Evolutionary conservation across 176 grass and related monocot genomes (phyloP), one percentile per base, ranked within the genome.

Genomic region (Leersia perrieri): DNA sequence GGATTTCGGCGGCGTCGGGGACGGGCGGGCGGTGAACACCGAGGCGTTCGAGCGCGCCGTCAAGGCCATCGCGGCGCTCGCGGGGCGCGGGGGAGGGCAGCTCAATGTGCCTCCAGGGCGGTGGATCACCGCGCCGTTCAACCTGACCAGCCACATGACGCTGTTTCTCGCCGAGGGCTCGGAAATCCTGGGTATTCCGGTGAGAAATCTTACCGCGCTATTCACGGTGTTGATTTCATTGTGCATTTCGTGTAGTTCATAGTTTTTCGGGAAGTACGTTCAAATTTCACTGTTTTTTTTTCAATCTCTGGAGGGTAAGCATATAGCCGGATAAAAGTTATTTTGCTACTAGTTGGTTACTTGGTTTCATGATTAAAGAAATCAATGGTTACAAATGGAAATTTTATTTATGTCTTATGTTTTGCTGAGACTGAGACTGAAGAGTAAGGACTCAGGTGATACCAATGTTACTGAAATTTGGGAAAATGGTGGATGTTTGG

Each of bases 91-190:
- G 31, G 96, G 83, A 0, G 96, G 88, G 23, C 90, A 98, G 82
- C 92, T 98, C 75, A 94, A 91, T 80, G 92, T 98, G 49, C 90
- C 88, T 4, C 88, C 82, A 0, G 92, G 96, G 13, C 62, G 74
- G 3, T 98, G 96, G 95, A 80, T 95, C 28, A 98, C 96, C 8
- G 92, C 90, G 22, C 92, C 96, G 25, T 98, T 98, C 85, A 98
- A 95, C 88, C 80, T 98, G 20, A 98, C 96, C 12, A 95, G 88
- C 36, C 92, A 95, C 63, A 95, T 98, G 92, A 98, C 90, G 25
- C 76, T 95, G 26, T 98, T 98, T 68, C 88, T 98, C 45, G 83
- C 90, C 12, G 88, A 98, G 15, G 92, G 92, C 32, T 86, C 96
- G 0, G 90, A 91, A 44, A 91, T 98, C 84, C 88, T 95, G 73